These are phyloP conservation scores for Phytophthora pseudosyringae DNA, from an alignment of 352 stramenopile species.

Conservation along the genomic window DNA sequence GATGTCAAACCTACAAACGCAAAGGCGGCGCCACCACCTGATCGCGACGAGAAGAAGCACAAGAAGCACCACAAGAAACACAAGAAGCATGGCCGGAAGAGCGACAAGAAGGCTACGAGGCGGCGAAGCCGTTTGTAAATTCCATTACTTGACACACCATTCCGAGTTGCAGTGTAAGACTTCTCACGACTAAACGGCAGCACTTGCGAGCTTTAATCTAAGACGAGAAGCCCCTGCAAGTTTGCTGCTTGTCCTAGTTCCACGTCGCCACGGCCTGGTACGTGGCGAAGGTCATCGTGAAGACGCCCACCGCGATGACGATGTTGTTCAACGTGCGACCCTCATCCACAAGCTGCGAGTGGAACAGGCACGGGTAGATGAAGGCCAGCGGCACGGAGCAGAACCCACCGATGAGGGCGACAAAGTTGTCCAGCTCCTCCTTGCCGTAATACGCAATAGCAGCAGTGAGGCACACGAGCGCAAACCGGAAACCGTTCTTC, in stretches of 20 bases:
- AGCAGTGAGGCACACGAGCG: slow-evolving; percentile 65
- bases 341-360: slow-evolving; percentile 58
- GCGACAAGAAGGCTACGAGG: slow-evolving; percentile 26
- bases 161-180: slow-evolving; percentile 9
- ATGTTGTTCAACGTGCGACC: slow-evolving; percentile 49
- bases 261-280: slow-evolving; percentile 63
- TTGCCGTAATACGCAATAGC: slow-evolving; percentile 72
- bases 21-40: not conserved
- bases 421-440: slow-evolving; percentile 73
- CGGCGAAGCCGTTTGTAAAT: slow-evolving; percentile 28
- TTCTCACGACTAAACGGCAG: slow-evolving; percentile 30
- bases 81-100: slow-evolving; percentile 39
- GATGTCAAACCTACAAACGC: slow-evolving; percentile 36
- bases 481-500: slow-evolving; percentile 72
- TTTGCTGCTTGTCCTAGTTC: slow-evolving; percentile 33
- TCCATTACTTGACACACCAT: slow-evolving; percentile 4
- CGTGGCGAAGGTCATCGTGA: slow-evolving; percentile 71
- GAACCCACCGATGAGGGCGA: slow-evolving; percentile 74
- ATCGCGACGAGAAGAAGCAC: slow-evolving; percentile 27
- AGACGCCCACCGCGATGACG: slow-evolving; percentile 54
- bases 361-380: slow-evolving; percentile 77
- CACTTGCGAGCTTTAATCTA: slow-evolving; percentile 30
- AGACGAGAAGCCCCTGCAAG: slow-evolving; percentile 24
- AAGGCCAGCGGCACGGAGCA: slow-evolving; percentile 77
- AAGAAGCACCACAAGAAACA: slow-evolving; percentile 40